Evolutionary conservation across 2,329 filamentous ascomycete species (phyloP).

Genomic region (Bipolaris victoriae): DNA sequence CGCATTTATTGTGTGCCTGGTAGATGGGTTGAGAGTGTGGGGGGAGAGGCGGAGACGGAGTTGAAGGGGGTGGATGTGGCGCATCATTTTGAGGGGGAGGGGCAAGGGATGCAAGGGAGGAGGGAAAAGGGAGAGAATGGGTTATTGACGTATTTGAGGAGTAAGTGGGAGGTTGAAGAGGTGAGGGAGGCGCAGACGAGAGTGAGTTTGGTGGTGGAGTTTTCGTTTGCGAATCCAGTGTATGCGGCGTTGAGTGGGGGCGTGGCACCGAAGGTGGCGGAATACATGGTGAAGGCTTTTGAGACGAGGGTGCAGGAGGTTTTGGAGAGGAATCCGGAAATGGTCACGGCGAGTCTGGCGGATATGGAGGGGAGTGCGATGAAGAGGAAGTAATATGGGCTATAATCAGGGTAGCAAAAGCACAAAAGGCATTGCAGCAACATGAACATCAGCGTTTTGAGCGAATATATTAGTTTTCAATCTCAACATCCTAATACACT

Average conservation of each 20-base stretch:
- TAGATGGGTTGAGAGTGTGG: constrained; percentile 76
- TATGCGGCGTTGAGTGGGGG: constrained; percentile 82
- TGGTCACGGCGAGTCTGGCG: constrained; percentile 32
- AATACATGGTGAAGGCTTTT: constrained; percentile 91
- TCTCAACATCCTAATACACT: background rate
- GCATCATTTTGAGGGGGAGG: constrained; percentile 49
- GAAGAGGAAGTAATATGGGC: constrained; percentile 16
- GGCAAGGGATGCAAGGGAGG: background rate
- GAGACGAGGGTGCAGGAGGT: constrained; percentile 75
- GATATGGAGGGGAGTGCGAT: constrained; percentile 36
- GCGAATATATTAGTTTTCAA: background rate
- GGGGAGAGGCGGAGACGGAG: constrained; percentile 61
- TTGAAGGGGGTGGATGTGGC: constrained; percentile 50
- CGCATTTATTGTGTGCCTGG: constrained; percentile 78
- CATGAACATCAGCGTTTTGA: background rate
- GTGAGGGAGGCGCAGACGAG: constrained; percentile 64
- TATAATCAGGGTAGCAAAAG: background rate
- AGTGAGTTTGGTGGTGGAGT: constrained; percentile 77
- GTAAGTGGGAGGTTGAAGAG: constrained; percentile 68
- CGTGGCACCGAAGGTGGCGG: constrained; percentile 82
- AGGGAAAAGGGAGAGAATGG: constrained; percentile 18
- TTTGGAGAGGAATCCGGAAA: constrained; percentile 33
- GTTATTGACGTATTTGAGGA: constrained; percentile 72
- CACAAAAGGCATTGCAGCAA: background rate
- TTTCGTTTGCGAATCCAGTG: constrained; percentile 86